phyloP scores from a whole-genome alignment of 148 eudicot genomes.

The Vaccinium vitisidaea region DNA sequence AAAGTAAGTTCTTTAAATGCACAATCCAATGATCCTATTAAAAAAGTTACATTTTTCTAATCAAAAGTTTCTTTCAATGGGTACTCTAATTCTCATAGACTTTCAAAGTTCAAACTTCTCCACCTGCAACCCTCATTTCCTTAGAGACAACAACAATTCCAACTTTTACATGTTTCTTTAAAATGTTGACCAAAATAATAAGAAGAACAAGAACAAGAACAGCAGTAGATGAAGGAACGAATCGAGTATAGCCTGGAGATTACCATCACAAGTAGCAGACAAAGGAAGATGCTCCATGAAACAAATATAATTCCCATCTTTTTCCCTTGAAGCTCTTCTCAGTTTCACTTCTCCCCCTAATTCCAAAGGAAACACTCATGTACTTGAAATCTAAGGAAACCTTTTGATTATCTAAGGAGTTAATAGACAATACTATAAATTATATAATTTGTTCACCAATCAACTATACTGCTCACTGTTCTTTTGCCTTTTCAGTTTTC shows the following conservation, averaged over 20 bases:
- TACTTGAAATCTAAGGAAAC: background rate
- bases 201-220: background rate
- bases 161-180: background rate
- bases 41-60: background rate
- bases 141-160: background rate
- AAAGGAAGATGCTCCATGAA: slow-evolving; percentile 24
- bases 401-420: background rate
- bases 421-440: too few species aligned
- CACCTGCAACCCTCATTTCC: background rate
- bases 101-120: background rate
- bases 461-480: too few species aligned
- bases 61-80: background rate
- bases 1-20: too few species aligned
- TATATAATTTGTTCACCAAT: background rate
- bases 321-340: slow-evolving; percentile 11
- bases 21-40: too few species aligned
- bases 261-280: slow-evolving; percentile 28
- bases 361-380: background rate
- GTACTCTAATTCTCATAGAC: background rate
- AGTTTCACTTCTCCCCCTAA: background rate
- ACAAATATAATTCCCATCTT: slow-evolving; percentile 14
- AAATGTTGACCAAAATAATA: background rate
- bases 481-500: too few species aligned
- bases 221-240: background rate
- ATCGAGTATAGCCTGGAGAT: background rate